A percentile compares a stretch with the other conserved stretches of the same genome.
Conservation (phyloP, 371 early-diverging fungal genomes). For the Conidiobolus incongruus region DNA sequence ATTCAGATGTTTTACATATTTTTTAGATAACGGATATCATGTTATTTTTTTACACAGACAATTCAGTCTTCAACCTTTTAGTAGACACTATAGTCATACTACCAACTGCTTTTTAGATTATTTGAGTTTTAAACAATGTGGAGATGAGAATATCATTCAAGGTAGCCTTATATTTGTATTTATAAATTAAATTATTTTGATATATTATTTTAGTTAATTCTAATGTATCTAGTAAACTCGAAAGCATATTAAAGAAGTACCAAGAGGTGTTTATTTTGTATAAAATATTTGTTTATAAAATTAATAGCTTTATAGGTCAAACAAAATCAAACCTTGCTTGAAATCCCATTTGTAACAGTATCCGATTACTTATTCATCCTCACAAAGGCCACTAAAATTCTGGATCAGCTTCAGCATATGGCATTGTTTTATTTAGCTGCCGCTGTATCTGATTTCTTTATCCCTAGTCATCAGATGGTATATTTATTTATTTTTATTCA, state of each 20-base stretch:
- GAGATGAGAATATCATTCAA: conserved; percentile 26
- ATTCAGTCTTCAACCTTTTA: conserved; percentile 79
- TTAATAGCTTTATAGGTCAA: conserved; percentile 18
- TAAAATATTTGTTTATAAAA: background rate
- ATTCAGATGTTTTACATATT: conserved; percentile 15
- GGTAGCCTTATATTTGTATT: conserved; percentile 2
- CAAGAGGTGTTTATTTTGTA: conserved; percentile 15
- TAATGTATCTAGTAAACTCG: conserved; percentile 34
- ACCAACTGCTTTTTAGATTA: conserved; percentile 60
- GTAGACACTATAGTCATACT: conserved; percentile 70
- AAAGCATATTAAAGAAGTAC: conserved; percentile 28
- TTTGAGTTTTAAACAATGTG: conserved; percentile 31
- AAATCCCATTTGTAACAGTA: conserved; percentile 73
- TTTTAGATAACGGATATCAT: conserved; percentile 76
- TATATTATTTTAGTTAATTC: conserved; percentile 18
- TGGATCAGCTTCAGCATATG: conserved; percentile 32
- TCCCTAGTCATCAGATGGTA: conserved; percentile 73
- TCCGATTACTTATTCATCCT: conserved; percentile 82
- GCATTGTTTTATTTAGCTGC: conserved; percentile 94
- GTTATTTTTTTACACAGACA: conserved; percentile 91
- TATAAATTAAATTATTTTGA: background rate
- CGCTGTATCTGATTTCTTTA: conserved; percentile 94
- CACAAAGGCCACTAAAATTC: conserved; percentile 36
- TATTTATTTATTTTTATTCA: too few species aligned
- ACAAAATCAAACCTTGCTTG: conserved; percentile 32